phyloP scores from a whole-genome alignment of 805 yeast genomes.

The Suhomyces canberraensis region DNA sequence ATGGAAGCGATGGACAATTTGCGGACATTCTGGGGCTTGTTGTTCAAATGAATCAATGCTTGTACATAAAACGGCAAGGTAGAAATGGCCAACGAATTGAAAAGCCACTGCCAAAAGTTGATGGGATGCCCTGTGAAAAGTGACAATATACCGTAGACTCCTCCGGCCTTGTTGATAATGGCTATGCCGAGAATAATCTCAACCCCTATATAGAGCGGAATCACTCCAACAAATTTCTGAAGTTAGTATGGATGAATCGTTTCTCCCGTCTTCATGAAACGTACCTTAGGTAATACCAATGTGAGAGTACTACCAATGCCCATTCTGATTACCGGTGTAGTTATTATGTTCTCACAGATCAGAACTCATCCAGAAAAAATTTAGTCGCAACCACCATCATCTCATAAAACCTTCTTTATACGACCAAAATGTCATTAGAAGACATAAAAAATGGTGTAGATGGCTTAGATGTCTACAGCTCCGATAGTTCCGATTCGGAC shows the following conservation, averaged over 20 bases:
- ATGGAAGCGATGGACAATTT: constrained; percentile 61
- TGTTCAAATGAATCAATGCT: constrained; percentile 46
- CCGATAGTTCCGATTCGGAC: background rate
- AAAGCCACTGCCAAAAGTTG: constrained; percentile 76
- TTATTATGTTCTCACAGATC: background rate
- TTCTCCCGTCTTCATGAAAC: background rate
- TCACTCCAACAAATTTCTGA: constrained; percentile 59
- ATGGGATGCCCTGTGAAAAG: constrained; percentile 87
- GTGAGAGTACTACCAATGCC: background rate
- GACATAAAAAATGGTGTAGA: background rate
- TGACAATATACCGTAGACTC: constrained; percentile 82
- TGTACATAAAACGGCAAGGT: constrained; percentile 62
- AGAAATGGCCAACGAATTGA: constrained; percentile 62
- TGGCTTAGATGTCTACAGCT: background rate
- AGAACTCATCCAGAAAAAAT: constrained; percentile 3
- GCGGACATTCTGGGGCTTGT: constrained; percentile 51
- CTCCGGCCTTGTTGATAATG: constrained; percentile 83
- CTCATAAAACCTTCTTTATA: no score
- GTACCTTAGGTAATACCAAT: background rate
- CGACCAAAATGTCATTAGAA: background rate
- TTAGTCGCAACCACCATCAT: no score
- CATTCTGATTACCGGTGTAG: background rate
- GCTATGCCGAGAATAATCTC: constrained; percentile 75
- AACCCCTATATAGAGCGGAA: constrained; percentile 85
- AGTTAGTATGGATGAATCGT: constrained; percentile 6